phyloP scores from a whole-genome alignment of 768 basidiomycete genomes.

The Gymnopilus dilepis region DNA sequence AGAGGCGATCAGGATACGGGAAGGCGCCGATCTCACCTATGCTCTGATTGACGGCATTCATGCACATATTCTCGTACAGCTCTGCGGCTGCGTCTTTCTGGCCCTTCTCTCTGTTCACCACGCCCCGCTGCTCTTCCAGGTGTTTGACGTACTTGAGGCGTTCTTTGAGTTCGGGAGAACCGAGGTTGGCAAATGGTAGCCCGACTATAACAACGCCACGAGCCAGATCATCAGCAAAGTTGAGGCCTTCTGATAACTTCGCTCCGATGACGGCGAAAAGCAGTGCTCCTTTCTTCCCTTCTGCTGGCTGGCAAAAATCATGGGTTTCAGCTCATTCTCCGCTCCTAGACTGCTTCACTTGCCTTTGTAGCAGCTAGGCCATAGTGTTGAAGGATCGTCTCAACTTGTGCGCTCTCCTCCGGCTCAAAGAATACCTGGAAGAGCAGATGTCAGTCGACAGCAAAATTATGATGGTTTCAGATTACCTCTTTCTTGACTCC shows the following conservation, averaged over 20 bases:
- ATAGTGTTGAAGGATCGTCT: constrained; percentile 77
- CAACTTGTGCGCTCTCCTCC: constrained; percentile 71
- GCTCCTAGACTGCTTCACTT: not conserved
- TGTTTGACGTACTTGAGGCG: constrained; percentile 87
- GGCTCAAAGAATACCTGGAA: constrained; percentile 89
- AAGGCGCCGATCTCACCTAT: constrained; percentile 65
- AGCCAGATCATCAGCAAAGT: constrained; percentile 80
- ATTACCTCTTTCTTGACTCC: constrained; percentile 75
- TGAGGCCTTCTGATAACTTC: constrained; percentile 93
- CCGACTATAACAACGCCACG: constrained; percentile 88
- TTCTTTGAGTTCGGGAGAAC: constrained; percentile 90
- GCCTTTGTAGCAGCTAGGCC: constrained; percentile 49
- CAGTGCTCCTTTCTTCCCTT: constrained; percentile 58
- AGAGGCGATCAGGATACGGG: not conserved
- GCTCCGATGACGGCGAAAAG: constrained; percentile 96
- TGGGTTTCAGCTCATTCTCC: not conserved
- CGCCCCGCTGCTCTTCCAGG: constrained; percentile 50
- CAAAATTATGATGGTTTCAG: not conserved
- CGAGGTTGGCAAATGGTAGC: constrained; percentile 90
- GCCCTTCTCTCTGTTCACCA: constrained; percentile 36
- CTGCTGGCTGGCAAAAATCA: constrained; percentile 17
- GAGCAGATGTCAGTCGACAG: not conserved
- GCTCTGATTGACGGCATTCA: constrained; percentile 96
- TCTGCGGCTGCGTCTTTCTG: constrained; percentile 76
- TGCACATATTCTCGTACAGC: constrained; percentile 90